Evolutionary conservation across 805 yeast genomes (phyloP), one percentile per base, ranked within the genome.

Genomic region (Blastobotrys chiropterorum): DNA sequence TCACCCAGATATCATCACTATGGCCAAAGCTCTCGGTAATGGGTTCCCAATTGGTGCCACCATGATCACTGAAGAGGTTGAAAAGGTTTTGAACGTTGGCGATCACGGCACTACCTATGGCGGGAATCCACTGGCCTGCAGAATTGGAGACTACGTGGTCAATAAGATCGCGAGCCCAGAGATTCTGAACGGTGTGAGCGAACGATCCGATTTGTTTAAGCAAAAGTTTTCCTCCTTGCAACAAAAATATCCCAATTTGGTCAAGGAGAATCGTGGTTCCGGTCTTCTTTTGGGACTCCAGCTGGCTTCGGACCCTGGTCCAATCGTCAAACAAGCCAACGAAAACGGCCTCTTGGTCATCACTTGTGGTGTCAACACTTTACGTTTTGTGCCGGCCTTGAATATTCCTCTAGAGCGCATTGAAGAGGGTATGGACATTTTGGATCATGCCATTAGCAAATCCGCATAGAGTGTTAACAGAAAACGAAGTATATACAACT

Each of bases 81-180:
- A 90, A 64, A 67, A 73, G 8, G 79, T 74, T 1, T 72, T 94
- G 59, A 75, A 81, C 53, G 92, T 88, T 19, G 99, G 99, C 53
- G 99, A 94, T 65, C 99, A 92, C 66, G 99, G 99, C 52, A 92
- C 98, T 2, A 92, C 99, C 0, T 92, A 85, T 65, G 98, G 99
- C 57, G 99, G 99, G 51, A 94, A 94, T 68, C 98, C 98, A 51
- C 73, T 94, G 56, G 98, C 90, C 3, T 77, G 92, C 38, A 80
- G 90, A 56, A 79, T 94, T 47, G 96, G 90, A 3, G 72, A 76
- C 43, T 83, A 85, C 63, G 96, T 94, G 13, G 70, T 94, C 20
- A 82, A 77, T 50, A 77, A 80, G 60, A 76, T 94, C 44, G 76
- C 89, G 13, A 70, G 83, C 47, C 68, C 74, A 2, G 76, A 72